Base-by-base conservation (phyloP, 2,329 filamentous ascomycete species). In the Cladosporium sp. region DNA sequence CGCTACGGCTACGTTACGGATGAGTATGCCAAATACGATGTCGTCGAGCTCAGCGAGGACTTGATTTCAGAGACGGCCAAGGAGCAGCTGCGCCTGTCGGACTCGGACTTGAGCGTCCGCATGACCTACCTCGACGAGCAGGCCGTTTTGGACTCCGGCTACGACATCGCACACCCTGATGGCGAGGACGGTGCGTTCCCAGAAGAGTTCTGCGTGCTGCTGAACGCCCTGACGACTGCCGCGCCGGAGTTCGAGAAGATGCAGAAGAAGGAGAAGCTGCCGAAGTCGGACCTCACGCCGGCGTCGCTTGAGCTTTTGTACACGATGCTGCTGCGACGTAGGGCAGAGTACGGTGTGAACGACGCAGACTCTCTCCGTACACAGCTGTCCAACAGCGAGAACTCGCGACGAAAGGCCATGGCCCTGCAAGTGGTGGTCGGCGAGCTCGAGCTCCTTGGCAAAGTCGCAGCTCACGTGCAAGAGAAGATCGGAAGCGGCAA, bases 1-100 rank as follows among this genome's bases (percentile, higher is more conserved):
- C 79, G 90, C 11, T 95, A 95, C 61, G 91, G 91, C 14, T 95
- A 95, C 63, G 82, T 90, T n/a, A 92, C 89, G 0, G 72, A 80
- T 28, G 85, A 84, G 58, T 91, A 95, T 61, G 74, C 82, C 9
- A 77, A 84, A 38, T 89, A 90, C 67, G 89, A 95, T 60, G 88
- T 95, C 1, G 85, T 88, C 1, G 91, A 96, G 66, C 70, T 95
- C 33, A 76, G 86, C 0, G 81, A 85, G 72, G 72, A 76, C 0
- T 62, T 82, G 8, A 75, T 92, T 18, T 70, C 78, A 41, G 56
- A 70, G 10, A 68, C 71, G 1, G 70, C 77, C 7, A 61, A 77
- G 34, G 49, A 54, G 9, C 43, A 54, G 32, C 18, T 56, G 8
- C 52, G 52, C 6, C 40, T 60, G 6, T 33, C 52, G 8, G 52